Evolutionary conservation across 1,284 basidiomycete genomes (phyloP), one percentile per base, ranked within the genome.

Genomic region (Rhodofomes roseus): DNA sequence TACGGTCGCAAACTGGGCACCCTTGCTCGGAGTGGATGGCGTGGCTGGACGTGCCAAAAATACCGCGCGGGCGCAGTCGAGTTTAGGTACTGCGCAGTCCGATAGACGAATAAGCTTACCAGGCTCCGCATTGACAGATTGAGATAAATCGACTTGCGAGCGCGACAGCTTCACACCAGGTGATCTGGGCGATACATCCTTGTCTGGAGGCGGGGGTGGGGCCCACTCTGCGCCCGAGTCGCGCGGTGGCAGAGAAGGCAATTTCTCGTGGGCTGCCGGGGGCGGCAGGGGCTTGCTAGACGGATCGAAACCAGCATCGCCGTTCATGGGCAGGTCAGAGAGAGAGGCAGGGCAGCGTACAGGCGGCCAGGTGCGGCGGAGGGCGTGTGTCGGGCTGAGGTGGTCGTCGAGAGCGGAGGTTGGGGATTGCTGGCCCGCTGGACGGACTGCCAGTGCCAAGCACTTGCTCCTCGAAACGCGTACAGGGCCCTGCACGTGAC

Each of bases 231-330:
- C 62, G 52, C 73, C 70, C 52, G 62, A 63, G 54, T 66, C 63
- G 59, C 62, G 63, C 20, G 72, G 73, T 12, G 75, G 78, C 18
- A 69, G 66, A 12, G 73, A 71, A 25, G 77, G 77, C 2, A 76
- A 69, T 62, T 73, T 73, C 55, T 73, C 71, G 65, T 73, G 71
- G 62, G 65, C 68, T 54, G 60, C 61, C 63, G 73, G 63, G 36
- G 69, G 63, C 25, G 76, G 71, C 37, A 75, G 64, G 50, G 73
- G 69, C 65, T 75, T 75, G 59, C 57, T 40, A 56, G 61, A 56
- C 48, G 60, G 18, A 31, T 57, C 62, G 48, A 59, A 61, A 48
- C 62, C 58, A 22, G 43, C 22, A 58, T 56, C 25, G 59, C 62
- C 61, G 61, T 62, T 70, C 70, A 73, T 73, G 66, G 56, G 67